These are phyloP conservation scores for Bruguiera gymnorhiza DNA, from an alignment of 345 rosid genomes.

Conservation along the genomic window DNA sequence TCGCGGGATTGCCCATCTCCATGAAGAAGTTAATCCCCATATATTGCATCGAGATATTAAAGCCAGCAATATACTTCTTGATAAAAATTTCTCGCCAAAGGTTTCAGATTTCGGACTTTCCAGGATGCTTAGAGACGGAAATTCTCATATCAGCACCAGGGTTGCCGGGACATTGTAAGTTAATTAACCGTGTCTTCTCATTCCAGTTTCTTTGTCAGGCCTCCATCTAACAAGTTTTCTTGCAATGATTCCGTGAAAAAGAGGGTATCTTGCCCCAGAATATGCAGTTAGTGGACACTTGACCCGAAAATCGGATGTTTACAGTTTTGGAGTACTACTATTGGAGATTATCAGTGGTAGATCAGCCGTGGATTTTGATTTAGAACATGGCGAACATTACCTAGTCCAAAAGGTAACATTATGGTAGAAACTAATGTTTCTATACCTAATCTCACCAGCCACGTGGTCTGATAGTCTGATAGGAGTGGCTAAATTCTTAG, in stretches of 20 bases:
- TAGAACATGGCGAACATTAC: conserved; percentile 46
- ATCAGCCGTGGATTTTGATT: conserved; percentile 37
- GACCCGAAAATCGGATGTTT: conserved; percentile 56
- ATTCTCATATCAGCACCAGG: conserved; percentile 51
- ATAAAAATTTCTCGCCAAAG: conserved; percentile 43
- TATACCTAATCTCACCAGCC: no score
- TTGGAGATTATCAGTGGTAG: conserved; percentile 52
- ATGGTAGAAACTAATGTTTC: background rate
- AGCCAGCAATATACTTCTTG: conserved; percentile 55
- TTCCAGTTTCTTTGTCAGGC: background rate
- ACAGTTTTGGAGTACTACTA: conserved; percentile 55
- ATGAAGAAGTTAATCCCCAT: conserved; percentile 48
- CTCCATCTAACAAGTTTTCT: conserved; percentile 18
- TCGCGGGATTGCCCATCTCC: conserved; percentile 51
- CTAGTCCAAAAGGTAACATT: conserved; percentile 50
- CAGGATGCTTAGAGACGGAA: conserved; percentile 32
- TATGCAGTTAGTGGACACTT: conserved; percentile 47
- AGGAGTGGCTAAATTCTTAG: no score
- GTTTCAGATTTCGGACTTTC: conserved; percentile 70
- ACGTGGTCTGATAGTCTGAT: no score
- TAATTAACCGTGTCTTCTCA: background rate
- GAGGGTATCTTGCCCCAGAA: conserved; percentile 66
- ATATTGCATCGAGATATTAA: conserved; percentile 65
- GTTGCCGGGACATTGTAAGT: conserved; percentile 64
- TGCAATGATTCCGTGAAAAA: conserved; percentile 16